Evolutionary conservation across 1,284 basidiomycete species (phyloP), one percentile per base, ranked within the genome.

Genomic region (Leccinum griseonigrum): DNA sequence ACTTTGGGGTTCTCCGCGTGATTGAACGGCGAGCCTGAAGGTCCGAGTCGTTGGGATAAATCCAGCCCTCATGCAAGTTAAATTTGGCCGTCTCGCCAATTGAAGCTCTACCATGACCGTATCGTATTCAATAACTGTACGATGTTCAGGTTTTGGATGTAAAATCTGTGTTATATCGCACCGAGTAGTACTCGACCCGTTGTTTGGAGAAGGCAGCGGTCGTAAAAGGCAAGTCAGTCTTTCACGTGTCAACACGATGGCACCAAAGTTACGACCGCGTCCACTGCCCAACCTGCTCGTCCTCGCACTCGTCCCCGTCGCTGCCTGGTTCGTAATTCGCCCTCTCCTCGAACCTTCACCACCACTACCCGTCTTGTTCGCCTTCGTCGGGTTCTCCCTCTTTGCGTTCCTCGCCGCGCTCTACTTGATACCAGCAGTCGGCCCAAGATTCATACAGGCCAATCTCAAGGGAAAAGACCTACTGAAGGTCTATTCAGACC

Each of bases 391-490:
- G 0, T 88, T 95, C 74, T 88, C 92, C 0, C 77, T 95, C 43
- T 81, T 94, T 61, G 92, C 93, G 0, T 86, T 95, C 59, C 71
- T 95, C 3, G 84, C 85, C 0, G 85, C 90, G 0, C 70, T 93
- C 10, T 86, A 88, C 69, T 80, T 92, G 9, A 82, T 96, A 8
- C 93, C 94, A 14, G 82, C 83, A 1, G 81, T 95, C 7, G 89
- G 88, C 0, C 84, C 85, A 0, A 83, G 85, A 0, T 94, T 96
- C 70, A 78, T 92, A 28, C 85, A 83, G 54, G 91, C 90, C 9
- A 87, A 90, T 54, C 77, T 96, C 61, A 90, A 87, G 69, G 94
- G 94, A 11, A 82, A 82, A 64, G 94, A 97, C 75, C 74, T 95
- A 50, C 79, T 95, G 53, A 97, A 97, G 78, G 84, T 79, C 54